phyloP scores from a whole-genome alignment of 2,329 filamentous ascomycete species.

The Coniochaeta prunicola region DNA sequence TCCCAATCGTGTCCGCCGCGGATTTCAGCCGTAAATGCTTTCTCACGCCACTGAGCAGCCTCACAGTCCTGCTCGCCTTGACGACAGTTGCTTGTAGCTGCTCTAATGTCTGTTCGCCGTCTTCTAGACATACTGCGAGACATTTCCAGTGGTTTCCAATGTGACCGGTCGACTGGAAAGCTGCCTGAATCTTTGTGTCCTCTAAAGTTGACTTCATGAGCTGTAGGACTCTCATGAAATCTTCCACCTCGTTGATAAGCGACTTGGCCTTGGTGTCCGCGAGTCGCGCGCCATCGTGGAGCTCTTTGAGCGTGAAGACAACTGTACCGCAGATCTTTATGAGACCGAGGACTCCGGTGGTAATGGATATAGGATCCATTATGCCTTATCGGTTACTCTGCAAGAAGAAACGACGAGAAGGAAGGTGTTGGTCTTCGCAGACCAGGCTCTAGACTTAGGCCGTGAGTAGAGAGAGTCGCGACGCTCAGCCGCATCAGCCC shows the following conservation, averaged over 20 bases:
- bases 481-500: background rate
- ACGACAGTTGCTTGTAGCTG: background rate
- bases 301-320: background rate
- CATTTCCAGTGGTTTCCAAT: background rate
- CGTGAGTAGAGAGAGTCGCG: too few species aligned
- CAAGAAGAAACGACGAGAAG: background rate
- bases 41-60: background rate
- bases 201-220: background rate
- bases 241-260: background rate
- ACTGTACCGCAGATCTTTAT: background rate
- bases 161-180: background rate
- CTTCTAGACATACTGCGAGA: background rate
- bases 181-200: background rate
- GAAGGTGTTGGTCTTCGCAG: background rate
- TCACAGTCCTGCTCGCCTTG: background rate
- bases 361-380: background rate
- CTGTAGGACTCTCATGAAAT: background rate
- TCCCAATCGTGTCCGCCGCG: background rate
- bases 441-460: background rate
- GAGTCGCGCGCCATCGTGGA: background rate
- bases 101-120: background rate
- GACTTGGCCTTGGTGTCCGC: background rate
- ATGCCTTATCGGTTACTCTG: too few species aligned
- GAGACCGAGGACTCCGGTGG: background rate
- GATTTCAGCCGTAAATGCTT: background rate